Conservation (phyloP, 2,329 filamentous ascomycete genomes). For the Aspergillus unguis region DNA sequence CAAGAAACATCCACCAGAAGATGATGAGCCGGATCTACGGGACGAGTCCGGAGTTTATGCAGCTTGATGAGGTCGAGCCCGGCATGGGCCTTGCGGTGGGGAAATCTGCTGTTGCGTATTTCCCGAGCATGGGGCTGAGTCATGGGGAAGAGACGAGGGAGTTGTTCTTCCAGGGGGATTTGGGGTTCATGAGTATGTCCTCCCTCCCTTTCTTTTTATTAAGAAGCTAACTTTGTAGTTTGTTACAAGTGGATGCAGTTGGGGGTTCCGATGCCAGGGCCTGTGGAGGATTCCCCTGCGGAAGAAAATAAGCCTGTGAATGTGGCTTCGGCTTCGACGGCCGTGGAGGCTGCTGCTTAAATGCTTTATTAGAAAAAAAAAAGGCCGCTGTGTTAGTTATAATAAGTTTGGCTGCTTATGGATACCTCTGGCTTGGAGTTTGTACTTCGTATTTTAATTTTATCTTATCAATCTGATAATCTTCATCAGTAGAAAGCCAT, state of each 20-base stretch:
- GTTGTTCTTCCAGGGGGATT: slow-evolving; percentile 64
- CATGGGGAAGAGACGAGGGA: slow-evolving; percentile 15
- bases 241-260: slow-evolving; percentile 56
- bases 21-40: slow-evolving; percentile 48
- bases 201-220: background rate
- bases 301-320: background rate
- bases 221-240: slow-evolving; percentile 37
- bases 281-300: background rate
- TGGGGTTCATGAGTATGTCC: slow-evolving; percentile 61
- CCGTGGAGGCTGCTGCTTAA: background rate
- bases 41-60: slow-evolving; percentile 46
- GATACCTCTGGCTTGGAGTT: background rate
- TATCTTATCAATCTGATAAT: background rate
- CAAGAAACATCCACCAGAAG: slow-evolving; percentile 64
- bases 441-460: background rate
- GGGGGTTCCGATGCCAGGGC: background rate
- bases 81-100: slow-evolving; percentile 72
- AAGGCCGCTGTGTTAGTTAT: background rate
- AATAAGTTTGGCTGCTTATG: background rate
- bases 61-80: slow-evolving; percentile 55
- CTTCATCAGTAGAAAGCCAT: background rate
- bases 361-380: background rate
- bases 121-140: slow-evolving; percentile 53
- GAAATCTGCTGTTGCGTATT: slow-evolving; percentile 64
- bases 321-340: background rate